phyloP scores from a whole-genome alignment of 1,139 yeast species.

The Geotrichum restrictum region DNA sequence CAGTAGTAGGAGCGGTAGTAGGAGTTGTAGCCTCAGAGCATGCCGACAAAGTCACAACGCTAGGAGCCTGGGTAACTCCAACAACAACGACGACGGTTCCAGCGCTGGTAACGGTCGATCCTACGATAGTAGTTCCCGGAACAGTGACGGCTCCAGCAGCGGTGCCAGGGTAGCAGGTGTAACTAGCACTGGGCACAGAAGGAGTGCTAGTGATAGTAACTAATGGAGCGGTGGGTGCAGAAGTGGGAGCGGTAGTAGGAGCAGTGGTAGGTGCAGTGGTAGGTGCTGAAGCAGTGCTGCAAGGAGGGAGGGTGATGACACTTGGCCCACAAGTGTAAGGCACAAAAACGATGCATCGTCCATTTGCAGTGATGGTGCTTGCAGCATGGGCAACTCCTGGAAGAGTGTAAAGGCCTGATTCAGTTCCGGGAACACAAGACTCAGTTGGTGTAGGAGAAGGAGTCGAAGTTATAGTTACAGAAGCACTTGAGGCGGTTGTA shows the following conservation, averaged over 20 bases:
- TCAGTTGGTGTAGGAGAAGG: neutral
- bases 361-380: slow-evolving; percentile 14
- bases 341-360: slow-evolving; percentile 21
- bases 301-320: slow-evolving; percentile 21
- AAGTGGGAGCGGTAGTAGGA: slow-evolving; percentile 21
- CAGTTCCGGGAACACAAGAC: slow-evolving; percentile 9
- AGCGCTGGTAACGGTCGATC: slow-evolving; percentile 5
- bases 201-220: neutral
- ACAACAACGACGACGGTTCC: neutral
- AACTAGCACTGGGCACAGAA: neutral
- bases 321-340: slow-evolving; percentile 20
- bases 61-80: neutral
- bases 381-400: slow-evolving; percentile 5
- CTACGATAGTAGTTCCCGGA: slow-evolving; percentile 12
- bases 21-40: slow-evolving; percentile 14
- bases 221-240: slow-evolving; percentile 2
- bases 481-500: neutral
- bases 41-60: slow-evolving; percentile 23
- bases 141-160: slow-evolving; percentile 10
- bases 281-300: slow-evolving; percentile 7
- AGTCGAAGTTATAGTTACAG: neutral
- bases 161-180: slow-evolving; percentile 12
- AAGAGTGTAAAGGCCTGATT: slow-evolving; percentile 8
- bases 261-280: slow-evolving; percentile 15
- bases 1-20: slow-evolving; percentile 19